Conservation (phyloP, 306 rosid genomes). For the Vicia villosa region DNA sequence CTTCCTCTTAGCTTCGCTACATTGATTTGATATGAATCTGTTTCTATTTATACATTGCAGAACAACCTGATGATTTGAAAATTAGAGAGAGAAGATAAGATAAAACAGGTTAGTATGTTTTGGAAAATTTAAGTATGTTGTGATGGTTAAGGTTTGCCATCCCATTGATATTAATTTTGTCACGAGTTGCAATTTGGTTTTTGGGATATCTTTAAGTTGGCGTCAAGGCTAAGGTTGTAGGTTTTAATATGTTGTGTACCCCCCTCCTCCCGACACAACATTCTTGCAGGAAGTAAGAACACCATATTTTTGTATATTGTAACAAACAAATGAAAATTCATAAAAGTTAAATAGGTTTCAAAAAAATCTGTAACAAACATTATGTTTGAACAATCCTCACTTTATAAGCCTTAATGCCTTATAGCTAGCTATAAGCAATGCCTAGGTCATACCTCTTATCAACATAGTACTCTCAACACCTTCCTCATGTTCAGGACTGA, state of each 20-base stretch:
- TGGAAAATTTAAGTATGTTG: background rate
- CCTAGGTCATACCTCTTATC: conserved; percentile 1
- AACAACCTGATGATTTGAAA: background rate
- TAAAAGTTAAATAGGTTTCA: background rate
- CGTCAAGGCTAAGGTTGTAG: background rate
- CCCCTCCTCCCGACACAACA: background rate
- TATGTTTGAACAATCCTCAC: background rate
- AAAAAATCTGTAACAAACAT: background rate
- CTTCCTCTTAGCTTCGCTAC: conserved; percentile 8
- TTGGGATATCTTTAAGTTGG: background rate
- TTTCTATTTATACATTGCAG: conserved; percentile 7
- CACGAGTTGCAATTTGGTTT: background rate
- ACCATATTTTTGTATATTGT: background rate
- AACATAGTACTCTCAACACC: background rate
- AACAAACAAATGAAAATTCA: background rate
- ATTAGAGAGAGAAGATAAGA: background rate
- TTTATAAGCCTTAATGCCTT: background rate
- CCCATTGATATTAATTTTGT: background rate
- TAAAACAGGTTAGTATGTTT: background rate
- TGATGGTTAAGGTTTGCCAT: background rate
- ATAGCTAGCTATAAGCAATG: background rate
- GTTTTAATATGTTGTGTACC: background rate
- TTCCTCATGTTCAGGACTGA: background rate
- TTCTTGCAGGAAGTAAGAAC: background rate
- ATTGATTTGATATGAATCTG: conserved; percentile 14